phyloP scores from a whole-genome alignment of 2,329 filamentous ascomycete genomes.

The Ceratocystis alfenasii region DNA sequence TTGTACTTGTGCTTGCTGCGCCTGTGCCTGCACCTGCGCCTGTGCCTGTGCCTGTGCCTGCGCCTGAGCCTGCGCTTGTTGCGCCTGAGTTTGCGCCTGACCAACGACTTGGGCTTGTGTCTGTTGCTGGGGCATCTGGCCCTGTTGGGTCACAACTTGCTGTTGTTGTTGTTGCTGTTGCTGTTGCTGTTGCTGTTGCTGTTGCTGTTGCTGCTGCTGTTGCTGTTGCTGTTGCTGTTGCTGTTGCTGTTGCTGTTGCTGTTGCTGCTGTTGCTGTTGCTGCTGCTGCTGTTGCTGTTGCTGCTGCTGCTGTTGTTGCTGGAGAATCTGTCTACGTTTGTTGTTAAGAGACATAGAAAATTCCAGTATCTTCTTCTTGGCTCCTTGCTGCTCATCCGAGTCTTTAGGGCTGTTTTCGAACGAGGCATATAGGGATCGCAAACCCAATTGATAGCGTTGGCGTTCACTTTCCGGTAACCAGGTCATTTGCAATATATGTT shows the following conservation, averaged over 20 bases:
- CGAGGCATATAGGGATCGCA: slow-evolving; percentile 42
- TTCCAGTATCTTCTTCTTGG: slow-evolving; percentile 46
- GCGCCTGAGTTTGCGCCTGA: slow-evolving; percentile 26
- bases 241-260: slow-evolving; percentile 31
- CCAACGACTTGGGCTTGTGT: slow-evolving; percentile 22
- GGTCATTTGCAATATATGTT: slow-evolving; percentile 40
- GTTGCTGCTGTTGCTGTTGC: slow-evolving; percentile 31
- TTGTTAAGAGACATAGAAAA: slow-evolving; percentile 46
- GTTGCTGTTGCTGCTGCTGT: slow-evolving; percentile 28
- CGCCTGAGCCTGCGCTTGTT: slow-evolving; percentile 27
- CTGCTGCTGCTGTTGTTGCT: slow-evolving; percentile 32
- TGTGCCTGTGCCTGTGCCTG: slow-evolving; percentile 25
- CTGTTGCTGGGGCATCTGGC: slow-evolving; percentile 25
- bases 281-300: slow-evolving; percentile 30
- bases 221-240: slow-evolving; percentile 32
- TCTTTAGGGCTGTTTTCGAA: slow-evolving; percentile 38
- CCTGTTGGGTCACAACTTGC: slow-evolving; percentile 25
- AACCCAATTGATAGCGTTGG: slow-evolving; percentile 45
- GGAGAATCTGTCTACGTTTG: slow-evolving; percentile 29
- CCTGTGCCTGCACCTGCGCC: slow-evolving; percentile 24
- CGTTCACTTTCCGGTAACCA: slow-evolving; percentile 45
- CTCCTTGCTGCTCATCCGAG: slow-evolving; percentile 38
- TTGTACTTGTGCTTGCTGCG: slow-evolving; percentile 21
- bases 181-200: slow-evolving; percentile 32
- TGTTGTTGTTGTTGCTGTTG: slow-evolving; percentile 31